Base-by-base conservation (phyloP, 2,329 filamentous ascomycete species). In the Torrubiella hemipterigena region DNA sequence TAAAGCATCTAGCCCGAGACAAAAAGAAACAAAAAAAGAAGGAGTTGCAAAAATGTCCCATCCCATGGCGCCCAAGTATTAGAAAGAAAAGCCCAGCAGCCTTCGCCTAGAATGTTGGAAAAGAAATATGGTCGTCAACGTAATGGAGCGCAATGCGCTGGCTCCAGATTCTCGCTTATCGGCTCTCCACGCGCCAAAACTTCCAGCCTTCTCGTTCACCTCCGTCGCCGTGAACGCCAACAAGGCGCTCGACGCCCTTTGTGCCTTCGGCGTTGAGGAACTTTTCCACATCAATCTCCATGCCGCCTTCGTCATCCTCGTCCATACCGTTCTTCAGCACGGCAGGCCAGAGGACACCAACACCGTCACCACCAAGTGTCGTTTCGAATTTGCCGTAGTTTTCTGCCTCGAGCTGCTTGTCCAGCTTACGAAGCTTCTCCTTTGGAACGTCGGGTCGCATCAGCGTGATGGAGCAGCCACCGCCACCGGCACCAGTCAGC, bases 341-440 rank as follows among this genome's bases (percentile, higher is more conserved):
- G 0, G 91, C 91, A 1, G 91, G 91, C 76, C 83, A 94, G 5
- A 98, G 68, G 2, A 98, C 85, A 22, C 91, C 91, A 1, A 98
- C 84, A 10, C 91, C 91, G 46, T 95, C 84, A 23, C 89, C 87
- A 4, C 87, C 91, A 1, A 98, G 70, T 0, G 83, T 95, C 1
- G 86, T 91, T 54, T 87, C 74, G 47, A 93, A 96, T 44, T 79
- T 81, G 45, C 75, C 69, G 51, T 91, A 98, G 2, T 82, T 82
- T 46, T 86, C 81, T 1, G 64, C 56, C 4, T 70, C 61, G 3
- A 89, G 69, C 38, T 75, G 72, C 23, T 62, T 50, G 42, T 89
- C 74, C 12, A 96, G 60, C 8, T 65, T 59, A 16, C 62, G 55
- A 17, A 93, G 56, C 44, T 70, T 70, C 38, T 71, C 61, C 12